Conservation (phyloP, 495 filamentous ascomycete species). For the Aspergillus sclerotiicarbonarius region DNA sequence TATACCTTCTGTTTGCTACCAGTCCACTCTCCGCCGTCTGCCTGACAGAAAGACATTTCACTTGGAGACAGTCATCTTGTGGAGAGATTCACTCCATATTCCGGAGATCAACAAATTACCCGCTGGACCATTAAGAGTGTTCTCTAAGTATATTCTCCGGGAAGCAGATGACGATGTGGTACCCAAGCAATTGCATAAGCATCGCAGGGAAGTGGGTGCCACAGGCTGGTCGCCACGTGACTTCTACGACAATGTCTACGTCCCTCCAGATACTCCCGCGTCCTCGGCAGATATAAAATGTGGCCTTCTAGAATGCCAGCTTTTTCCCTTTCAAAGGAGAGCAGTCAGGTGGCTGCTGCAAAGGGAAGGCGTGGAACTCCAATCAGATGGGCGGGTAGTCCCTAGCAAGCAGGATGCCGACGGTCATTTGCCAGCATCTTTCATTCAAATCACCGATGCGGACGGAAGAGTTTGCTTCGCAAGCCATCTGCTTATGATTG, state of each 20-base stretch:
- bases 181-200: not conserved
- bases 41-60: conserved; percentile 19
- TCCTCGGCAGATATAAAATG: conserved; percentile 43
- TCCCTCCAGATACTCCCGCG: conserved; percentile 43
- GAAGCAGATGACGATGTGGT: conserved; percentile 15
- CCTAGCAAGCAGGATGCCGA: conserved; percentile 15
- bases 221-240: conserved; percentile 50
- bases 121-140: conserved; percentile 21
- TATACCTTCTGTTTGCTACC: conserved; percentile 32
- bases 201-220: not conserved
- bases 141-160: conserved; percentile 31
- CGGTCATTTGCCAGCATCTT: conserved; percentile 31
- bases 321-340: conserved; percentile 72
- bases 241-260: conserved; percentile 65
- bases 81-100: conserved; percentile 40
- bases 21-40: conserved; percentile 26
- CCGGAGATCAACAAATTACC: conserved; percentile 21
- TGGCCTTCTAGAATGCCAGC: conserved; percentile 42
- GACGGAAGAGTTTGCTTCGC: conserved; percentile 53
- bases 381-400: conserved; percentile 28
- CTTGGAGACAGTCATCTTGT: conserved; percentile 33
- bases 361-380: conserved; percentile 53
- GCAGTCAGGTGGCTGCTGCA: conserved; percentile 68
- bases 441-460: conserved; percentile 41
- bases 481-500: conserved; percentile 64